Evolutionary conservation across 331 rosid genomes (phyloP), one percentile per base, ranked within the genome.

Genomic region (Erythrophleum ivorense): DNA sequence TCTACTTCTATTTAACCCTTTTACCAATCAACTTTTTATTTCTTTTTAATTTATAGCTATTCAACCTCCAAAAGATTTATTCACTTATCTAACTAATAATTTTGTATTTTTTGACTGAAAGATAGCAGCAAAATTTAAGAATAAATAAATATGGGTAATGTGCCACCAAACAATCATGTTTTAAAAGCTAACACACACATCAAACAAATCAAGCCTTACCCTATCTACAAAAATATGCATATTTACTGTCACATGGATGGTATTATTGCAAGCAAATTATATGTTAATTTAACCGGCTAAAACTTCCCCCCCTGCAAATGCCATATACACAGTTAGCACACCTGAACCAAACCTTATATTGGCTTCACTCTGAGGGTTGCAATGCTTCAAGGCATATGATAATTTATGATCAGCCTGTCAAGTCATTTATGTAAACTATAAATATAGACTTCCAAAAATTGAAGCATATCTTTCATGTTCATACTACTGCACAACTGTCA

Each of bases 391-490:
- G 84, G 99, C 99, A 81, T 96, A 96, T 0, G 98, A 93, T 77
- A 96, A 87, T 83, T 96, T 96, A 33, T 88, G 84, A 88, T 96
- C 97, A 64, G 99, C 99, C 99, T 96, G 99, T 83, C 84, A 89
- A 59, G 83, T 79, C 67, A 84, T 36, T 80, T 33, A 83, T 29
- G 67, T 52, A 78, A 71, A 80, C 38, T 55, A 4, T 82, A 73
- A 87, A 70, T 79, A 64, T n/a, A 71, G 29, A 73, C 29, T 60
- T 65, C 53, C 45, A 57, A 69, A 45, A 53, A 55, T 12, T 70
- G 24, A 6, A 9, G 68, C 50, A 41, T 13, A 77, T 38, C 54
- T 69, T 73, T 59, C 21, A 29, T n/a, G 70, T 63, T 74, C 48
- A 40, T 72, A 36, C 59, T 11, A 59, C 72, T 9, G 33, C 76